Base-by-base conservation (phyloP, 2,329 filamentous ascomycete species). In the Ophiocordyceps camponoti-rufipedis region DNA sequence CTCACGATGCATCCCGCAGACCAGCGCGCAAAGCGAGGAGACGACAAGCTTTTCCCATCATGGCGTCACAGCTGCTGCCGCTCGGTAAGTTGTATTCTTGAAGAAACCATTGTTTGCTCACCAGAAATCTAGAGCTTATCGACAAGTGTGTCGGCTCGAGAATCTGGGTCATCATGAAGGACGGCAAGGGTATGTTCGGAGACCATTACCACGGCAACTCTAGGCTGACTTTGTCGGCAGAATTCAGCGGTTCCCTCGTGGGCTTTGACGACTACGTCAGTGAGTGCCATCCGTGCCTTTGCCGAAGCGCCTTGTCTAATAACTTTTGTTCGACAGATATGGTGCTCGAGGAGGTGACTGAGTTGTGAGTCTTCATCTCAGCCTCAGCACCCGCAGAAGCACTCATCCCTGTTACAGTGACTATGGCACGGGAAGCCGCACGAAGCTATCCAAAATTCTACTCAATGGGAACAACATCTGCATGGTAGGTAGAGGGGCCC, bases 261-360 rank as follows among this genome's bases (percentile, higher is more conserved):
- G 91, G 91, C 3, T 98, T 98, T 57, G 91, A 98, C 62, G 91
- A 98, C 74, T 98, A 96, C 69, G 91, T 98, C 74, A 98, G 88
- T 95, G 74, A 70, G 89, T 94, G 45, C 9, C 32, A 32, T 9
- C n/a, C 3, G n/a, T 33, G 45, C 29, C 54, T 60, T 35, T 8
- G 8, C 5, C 2, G n/a, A 10, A 16, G 10, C 18, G n/a, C 35
- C 29, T 5, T 13, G 3, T 3, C 16, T 41, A 44, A 35, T 54
- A 60, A 42, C 59, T 51, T 32, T 42, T 35, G 45, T 46, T 51
- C 50, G 38, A 45, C 53, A 96, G 89, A 98, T 65, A 98, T 98
- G 88, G 91, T 98, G 7, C 68, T 98, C 31, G 88, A 95, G 60
- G 86, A 98, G 54, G 91, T 96, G 50, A 95, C 87, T 32, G 91